These are phyloP conservation scores for Cladosporium sp. DNA, from an alignment of 2,329 filamentous ascomycete genomes.

Conservation along the genomic window DNA sequence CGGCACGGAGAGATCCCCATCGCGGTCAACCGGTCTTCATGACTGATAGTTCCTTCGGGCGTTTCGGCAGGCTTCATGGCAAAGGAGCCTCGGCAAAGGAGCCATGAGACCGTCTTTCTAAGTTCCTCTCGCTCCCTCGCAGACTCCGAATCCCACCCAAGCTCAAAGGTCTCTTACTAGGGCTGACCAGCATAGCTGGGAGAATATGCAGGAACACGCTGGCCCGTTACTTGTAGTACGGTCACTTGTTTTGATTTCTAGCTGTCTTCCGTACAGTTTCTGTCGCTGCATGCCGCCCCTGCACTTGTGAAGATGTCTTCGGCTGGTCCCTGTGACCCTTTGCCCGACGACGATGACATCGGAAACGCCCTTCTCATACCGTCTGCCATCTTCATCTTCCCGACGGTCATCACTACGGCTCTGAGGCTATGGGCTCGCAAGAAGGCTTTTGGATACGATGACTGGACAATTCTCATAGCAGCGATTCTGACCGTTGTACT, in stretches of 20 bases:
- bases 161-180: no score
- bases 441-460: slow-evolving; percentile 26
- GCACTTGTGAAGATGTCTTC: neutral
- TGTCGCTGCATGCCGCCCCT: no score
- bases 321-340: neutral
- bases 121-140: no score
- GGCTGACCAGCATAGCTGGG: no score
- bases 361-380: slow-evolving; percentile 3
- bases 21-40: no score
- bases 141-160: no score
- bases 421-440: slow-evolving; percentile 5
- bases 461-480: slow-evolving; percentile 34
- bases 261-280: neutral
- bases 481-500: slow-evolving; percentile 30
- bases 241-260: neutral
- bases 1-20: no score
- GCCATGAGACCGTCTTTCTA: no score
- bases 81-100: no score
- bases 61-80: no score
- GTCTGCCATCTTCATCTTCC: neutral
- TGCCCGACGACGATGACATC: neutral
- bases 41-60: no score
- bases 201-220: neutral
- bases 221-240: neutral
- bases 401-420: neutral